Conservation (phyloP, 2,329 filamentous ascomycete species). For the Verticillium zaregamsianum region DNA sequence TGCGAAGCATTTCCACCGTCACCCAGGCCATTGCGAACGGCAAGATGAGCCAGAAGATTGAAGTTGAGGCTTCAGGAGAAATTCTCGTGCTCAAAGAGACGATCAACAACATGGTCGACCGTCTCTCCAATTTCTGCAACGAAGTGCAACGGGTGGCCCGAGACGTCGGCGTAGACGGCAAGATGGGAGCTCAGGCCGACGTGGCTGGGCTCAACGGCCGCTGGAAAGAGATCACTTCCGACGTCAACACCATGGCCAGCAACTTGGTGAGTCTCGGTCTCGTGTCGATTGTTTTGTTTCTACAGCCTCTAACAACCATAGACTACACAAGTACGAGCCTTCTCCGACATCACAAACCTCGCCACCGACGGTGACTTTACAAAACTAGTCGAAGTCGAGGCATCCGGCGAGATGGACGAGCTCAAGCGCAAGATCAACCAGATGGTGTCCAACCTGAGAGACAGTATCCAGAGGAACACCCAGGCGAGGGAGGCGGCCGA, state of each 20-base stretch:
- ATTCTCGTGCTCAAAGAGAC: slow-evolving; percentile 92
- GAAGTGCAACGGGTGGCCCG: slow-evolving; percentile 94
- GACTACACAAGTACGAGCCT: slow-evolving; percentile 95
- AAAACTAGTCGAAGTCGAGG: slow-evolving; percentile 93
- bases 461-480: slow-evolving; percentile 95
- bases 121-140: slow-evolving; percentile 91
- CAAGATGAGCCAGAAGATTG: slow-evolving; percentile 93
- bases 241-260: slow-evolving; percentile 89
- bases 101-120: slow-evolving; percentile 98
- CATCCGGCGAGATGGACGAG: slow-evolving; percentile 98
- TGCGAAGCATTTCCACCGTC: slow-evolving; percentile 88
- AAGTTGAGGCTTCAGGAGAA: slow-evolving; percentile 91
- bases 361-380: slow-evolving; percentile 97
- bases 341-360: slow-evolving; percentile 97
- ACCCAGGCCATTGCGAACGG: slow-evolving; percentile 94
- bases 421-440: slow-evolving; percentile 99
- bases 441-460: slow-evolving; percentile 94
- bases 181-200: slow-evolving; percentile 97
- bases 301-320: slow-evolving; percentile 43
- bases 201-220: slow-evolving; percentile 87
- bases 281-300: not conserved
- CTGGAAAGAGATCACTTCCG: slow-evolving; percentile 97
- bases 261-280: slow-evolving; percentile 45
- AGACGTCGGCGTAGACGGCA: slow-evolving; percentile 95
- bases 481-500: slow-evolving; percentile 94